Percentiles rank a stretch among this genome's conserved stretches.
Conservation (phyloP, 495 filamentous ascomycete species). For the Bacidia gigantensis region DNA sequence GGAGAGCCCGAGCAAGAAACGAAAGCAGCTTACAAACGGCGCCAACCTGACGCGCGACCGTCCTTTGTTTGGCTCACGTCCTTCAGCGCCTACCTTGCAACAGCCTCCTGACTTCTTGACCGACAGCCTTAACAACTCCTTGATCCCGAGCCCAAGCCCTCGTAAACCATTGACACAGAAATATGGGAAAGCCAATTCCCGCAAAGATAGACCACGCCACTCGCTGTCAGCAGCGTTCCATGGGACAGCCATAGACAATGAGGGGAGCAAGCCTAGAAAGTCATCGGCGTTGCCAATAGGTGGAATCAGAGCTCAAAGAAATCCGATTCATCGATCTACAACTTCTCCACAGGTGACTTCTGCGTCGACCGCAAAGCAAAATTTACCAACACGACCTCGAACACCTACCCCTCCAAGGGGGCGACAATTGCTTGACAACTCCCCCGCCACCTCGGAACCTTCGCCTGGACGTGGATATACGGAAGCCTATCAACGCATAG, state of each 20-base stretch:
- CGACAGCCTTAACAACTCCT: constrained; percentile 16
- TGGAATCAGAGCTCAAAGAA: background rate
- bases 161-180: constrained; percentile 5
- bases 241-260: constrained; percentile 6
- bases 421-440: constrained; percentile 18
- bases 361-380: background rate
- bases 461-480: background rate
- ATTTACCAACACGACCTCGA: background rate
- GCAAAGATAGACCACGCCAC: constrained; percentile 6
- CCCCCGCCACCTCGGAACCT: constrained; percentile 9
- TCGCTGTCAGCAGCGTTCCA: constrained; percentile 9
- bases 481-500: constrained; percentile 33
- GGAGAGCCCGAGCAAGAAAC: constrained; percentile 8
- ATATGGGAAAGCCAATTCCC: constrained; percentile 8
- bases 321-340: constrained; percentile 1
- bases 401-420: constrained; percentile 15
- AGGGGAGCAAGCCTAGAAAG: constrained; percentile 8
- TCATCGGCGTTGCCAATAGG: constrained; percentile 1
- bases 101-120: constrained; percentile 19
- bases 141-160: constrained; percentile 17
- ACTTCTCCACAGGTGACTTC: background rate
- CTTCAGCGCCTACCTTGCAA: constrained; percentile 8
- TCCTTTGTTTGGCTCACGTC: constrained; percentile 14
- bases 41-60: constrained; percentile 15
- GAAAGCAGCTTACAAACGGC: constrained; percentile 8